Evolutionary conservation across 352 stramenopile genomes (phyloP).

Genomic region (Elongisporangium undulatum): DNA sequence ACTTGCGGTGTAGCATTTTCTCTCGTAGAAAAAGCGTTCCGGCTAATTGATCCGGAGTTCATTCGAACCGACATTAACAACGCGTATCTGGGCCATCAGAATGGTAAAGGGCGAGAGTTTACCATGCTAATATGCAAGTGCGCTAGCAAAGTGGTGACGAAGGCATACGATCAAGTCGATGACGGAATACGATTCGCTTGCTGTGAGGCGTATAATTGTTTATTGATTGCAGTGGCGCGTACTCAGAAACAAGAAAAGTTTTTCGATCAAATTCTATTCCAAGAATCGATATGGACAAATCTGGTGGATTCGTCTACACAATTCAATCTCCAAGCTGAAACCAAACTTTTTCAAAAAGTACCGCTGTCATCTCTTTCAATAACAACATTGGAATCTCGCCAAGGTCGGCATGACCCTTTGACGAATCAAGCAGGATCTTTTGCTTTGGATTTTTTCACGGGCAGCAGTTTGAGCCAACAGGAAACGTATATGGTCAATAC

Average conservation of each 20-base stretch:
- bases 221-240: conserved; percentile 68
- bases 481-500: conserved; percentile 9
- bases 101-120: conserved; percentile 75
- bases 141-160: conserved; percentile 71
- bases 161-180: conserved; percentile 25
- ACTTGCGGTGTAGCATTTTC: conserved; percentile 52
- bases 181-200: conserved; percentile 42
- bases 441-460: conserved; percentile 63
- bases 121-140: conserved; percentile 85
- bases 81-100: conserved; percentile 61
- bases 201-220: conserved; percentile 67
- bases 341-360: conserved; percentile 38
- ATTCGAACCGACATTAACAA: conserved; percentile 65
- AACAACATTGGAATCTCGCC: conserved; percentile 26
- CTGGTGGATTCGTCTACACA: conserved; percentile 43
- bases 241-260: conserved; percentile 88
- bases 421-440: conserved; percentile 7
- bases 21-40: conserved; percentile 63
- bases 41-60: conserved; percentile 52
- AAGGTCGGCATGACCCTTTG: conserved; percentile 10
- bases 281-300: conserved; percentile 62
- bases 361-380: conserved; percentile 48
- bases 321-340: conserved; percentile 48
- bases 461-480: conserved; percentile 64
- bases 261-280: conserved; percentile 83